phyloP scores from a whole-genome alignment of 192 early-diverging fungal species.

The Coemansia sp. region DNA sequence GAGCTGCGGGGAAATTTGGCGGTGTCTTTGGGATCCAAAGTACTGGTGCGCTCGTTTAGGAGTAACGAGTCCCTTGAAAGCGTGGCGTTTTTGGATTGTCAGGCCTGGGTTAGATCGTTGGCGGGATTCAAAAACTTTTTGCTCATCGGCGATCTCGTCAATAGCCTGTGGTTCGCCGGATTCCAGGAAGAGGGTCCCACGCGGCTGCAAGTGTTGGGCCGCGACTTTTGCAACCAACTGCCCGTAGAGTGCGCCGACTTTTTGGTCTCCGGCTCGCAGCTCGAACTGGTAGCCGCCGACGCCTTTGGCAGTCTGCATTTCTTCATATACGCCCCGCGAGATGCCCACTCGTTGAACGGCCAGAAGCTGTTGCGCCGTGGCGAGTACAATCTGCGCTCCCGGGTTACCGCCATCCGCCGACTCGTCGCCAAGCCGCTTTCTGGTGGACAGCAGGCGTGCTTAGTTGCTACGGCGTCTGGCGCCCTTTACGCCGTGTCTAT shows the following conservation, averaged over 20 bases:
- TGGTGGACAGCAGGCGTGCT: slow-evolving; percentile 40
- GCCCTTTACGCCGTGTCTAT: slow-evolving; percentile 44
- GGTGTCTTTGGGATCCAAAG: slow-evolving; percentile 84
- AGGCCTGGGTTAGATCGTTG: slow-evolving; percentile 83
- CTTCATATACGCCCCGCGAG: slow-evolving; percentile 83
- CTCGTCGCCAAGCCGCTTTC: slow-evolving; percentile 41
- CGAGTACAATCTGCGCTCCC: slow-evolving; percentile 83
- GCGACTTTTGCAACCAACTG: slow-evolving; percentile 77
- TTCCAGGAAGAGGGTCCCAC: slow-evolving; percentile 94
- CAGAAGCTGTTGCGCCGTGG: slow-evolving; percentile 86
- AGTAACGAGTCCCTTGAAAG: slow-evolving; percentile 79
- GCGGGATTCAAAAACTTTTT: slow-evolving; percentile 86
- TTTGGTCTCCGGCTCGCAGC: slow-evolving; percentile 71
- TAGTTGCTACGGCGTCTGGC: slow-evolving; percentile 49
- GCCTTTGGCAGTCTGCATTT: slow-evolving; percentile 71
- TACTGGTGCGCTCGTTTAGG: slow-evolving; percentile 85
- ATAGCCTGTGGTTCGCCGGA: slow-evolving; percentile 86
- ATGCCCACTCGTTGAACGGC: slow-evolving; percentile 86
- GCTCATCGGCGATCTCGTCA: slow-evolving; percentile 82
- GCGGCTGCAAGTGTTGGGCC: slow-evolving; percentile 82
- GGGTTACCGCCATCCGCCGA: slow-evolving; percentile 68
- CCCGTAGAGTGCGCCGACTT: slow-evolving; percentile 74
- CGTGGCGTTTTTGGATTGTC: slow-evolving; percentile 93
- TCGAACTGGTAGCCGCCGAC: slow-evolving; percentile 80
- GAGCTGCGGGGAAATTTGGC: slow-evolving; percentile 84